Evolutionary conservation across 129 eudicot species (phyloP).

Genomic region (Flaveria bidentis): DNA sequence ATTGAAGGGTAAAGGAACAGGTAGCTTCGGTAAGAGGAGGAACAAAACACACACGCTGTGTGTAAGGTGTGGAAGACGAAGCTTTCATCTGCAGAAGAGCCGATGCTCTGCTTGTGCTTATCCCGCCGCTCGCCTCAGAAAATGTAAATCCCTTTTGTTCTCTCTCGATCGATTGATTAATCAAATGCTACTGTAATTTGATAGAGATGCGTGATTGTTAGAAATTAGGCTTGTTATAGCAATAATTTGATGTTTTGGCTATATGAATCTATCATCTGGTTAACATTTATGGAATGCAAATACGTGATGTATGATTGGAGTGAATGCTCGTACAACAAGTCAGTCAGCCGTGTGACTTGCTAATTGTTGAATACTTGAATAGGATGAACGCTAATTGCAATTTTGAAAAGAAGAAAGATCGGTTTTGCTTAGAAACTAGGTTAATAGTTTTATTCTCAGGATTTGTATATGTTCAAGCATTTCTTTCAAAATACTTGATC

Average conservation of each 20-base stretch:
- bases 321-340: too few relatives aligned
- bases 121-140: constrained; percentile 79
- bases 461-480: too few relatives aligned
- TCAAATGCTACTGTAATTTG: background rate
- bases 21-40: constrained; percentile 79
- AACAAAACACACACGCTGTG: constrained; percentile 86
- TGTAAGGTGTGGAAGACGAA: constrained; percentile 77
- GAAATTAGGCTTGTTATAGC: background rate
- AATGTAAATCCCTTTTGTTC: constrained; percentile 37
- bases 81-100: constrained; percentile 76
- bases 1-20: constrained; percentile 70
- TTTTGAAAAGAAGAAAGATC: too few relatives aligned
- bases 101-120: constrained; percentile 82
- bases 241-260: background rate
- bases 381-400: too few relatives aligned
- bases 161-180: background rate
- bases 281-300: background rate
- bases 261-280: background rate
- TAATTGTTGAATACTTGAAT: too few relatives aligned
- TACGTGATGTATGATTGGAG: too few relatives aligned
- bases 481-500: too few relatives aligned
- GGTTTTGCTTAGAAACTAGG: too few relatives aligned
- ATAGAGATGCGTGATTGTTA: background rate
- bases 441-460: too few relatives aligned
- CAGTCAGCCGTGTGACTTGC: too few relatives aligned